phyloP scores from a whole-genome alignment of 208 protist genomes.

The Jaenimonas drosophilae region DNA sequence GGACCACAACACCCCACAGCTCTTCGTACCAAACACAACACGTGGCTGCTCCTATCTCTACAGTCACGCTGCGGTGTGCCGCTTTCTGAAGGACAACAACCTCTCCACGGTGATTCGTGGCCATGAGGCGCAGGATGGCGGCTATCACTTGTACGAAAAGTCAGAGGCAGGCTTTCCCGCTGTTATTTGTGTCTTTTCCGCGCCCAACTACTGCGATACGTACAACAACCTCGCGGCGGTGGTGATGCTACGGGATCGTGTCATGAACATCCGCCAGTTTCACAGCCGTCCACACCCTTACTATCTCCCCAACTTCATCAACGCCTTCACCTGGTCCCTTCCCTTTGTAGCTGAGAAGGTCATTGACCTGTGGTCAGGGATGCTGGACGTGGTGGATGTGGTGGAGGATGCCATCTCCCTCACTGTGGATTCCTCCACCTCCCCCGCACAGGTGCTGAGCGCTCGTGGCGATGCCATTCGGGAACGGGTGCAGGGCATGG shows the following conservation, averaged over 20 bases:
- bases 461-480: no score
- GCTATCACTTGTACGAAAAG: slow-evolving; percentile 92
- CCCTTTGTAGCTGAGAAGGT: slow-evolving; percentile 96
- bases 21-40: slow-evolving; percentile 65
- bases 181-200: slow-evolving; percentile 96
- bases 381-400: slow-evolving; percentile 69
- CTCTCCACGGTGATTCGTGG: slow-evolving; percentile 94
- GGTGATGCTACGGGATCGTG: slow-evolving; percentile 88
- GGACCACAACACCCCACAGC: slow-evolving; percentile 16
- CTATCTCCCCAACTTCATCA: slow-evolving; percentile 97
- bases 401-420: slow-evolving; percentile 44
- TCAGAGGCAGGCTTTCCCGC: slow-evolving; percentile 89
- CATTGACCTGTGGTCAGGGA: slow-evolving; percentile 76
- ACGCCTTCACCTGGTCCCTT: slow-evolving; percentile 96
- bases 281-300: slow-evolving; percentile 93
- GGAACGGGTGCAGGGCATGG: no score
- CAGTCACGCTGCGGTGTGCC: slow-evolving; percentile 69
- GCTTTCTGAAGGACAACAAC: slow-evolving; percentile 93
- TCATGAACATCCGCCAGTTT: slow-evolving; percentile 98
- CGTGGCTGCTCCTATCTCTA: slow-evolving; percentile 87
- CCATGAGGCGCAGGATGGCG: slow-evolving; percentile 93
- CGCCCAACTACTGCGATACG: slow-evolving; percentile 97
- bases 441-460: no score
- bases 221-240: slow-evolving; percentile 96
- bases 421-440: no score